A percentile compares a stretch with the other conserved stretches of the same genome.
Conservation (phyloP, 2,329 filamentous ascomycete species). For the Fusarium fujikuroi region DNA sequence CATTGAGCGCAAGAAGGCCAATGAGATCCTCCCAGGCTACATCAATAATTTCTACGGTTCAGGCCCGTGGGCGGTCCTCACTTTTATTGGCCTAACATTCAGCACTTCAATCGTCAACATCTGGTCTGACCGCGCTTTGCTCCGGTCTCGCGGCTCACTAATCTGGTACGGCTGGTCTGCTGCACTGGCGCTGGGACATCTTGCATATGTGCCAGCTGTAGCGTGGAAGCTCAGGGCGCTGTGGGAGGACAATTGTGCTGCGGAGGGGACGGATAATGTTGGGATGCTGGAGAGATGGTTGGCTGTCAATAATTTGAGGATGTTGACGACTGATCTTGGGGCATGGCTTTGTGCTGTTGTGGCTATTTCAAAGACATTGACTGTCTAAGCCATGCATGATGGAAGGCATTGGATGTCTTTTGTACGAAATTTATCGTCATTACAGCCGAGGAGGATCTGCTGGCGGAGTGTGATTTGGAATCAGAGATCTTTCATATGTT, state of each 20-base stretch:
- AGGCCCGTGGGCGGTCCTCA: constrained; percentile 49
- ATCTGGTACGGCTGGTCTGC: constrained; percentile 50
- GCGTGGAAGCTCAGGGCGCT: constrained; percentile 47
- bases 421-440: not conserved
- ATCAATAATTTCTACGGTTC: constrained; percentile 55
- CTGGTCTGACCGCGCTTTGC: constrained; percentile 34
- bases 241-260: constrained; percentile 39
- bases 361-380: constrained; percentile 45
- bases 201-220: constrained; percentile 50
- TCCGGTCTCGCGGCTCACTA: constrained; percentile 41
- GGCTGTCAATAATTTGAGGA: constrained; percentile 46
- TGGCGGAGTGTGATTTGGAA: not conserved
- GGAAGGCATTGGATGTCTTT: not conserved
- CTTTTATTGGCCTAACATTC: constrained; percentile 50
- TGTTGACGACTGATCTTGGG: constrained; percentile 49
- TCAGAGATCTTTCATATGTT: not conserved
- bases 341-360: constrained; percentile 50
- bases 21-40: constrained; percentile 55
- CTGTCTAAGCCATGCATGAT: not conserved
- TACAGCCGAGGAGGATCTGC: not conserved
- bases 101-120: constrained; percentile 45
- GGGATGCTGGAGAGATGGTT: constrained; percentile 48
- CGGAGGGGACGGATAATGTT: constrained; percentile 42
- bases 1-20: constrained; percentile 44
- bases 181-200: constrained; percentile 46